Evolutionary conservation across 768 basidiomycete species (phyloP).

Genomic region (Calocybe cyanea): DNA sequence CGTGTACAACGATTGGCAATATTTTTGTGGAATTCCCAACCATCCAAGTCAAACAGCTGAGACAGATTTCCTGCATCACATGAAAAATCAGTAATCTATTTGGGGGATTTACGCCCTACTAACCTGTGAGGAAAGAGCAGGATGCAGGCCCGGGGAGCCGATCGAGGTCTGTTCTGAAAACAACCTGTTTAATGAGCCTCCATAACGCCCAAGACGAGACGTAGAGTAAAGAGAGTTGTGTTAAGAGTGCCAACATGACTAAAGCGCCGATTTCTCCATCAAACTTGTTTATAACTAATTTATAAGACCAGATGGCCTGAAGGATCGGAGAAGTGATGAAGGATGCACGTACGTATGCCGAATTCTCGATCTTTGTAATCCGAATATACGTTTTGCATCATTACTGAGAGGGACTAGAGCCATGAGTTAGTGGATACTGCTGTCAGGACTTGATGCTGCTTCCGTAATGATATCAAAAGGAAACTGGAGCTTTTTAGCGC

Average conservation of each 20-base stretch:
- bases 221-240: slow-evolving; percentile 5
- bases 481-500: no score
- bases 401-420: no score
- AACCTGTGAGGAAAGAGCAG: slow-evolving; percentile 27
- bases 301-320: no score
- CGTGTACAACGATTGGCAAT: slow-evolving; percentile 12
- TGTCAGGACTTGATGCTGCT: no score
- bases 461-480: no score
- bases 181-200: slow-evolving; percentile 11
- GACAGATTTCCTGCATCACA: slow-evolving; percentile 14
- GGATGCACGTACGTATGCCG: no score
- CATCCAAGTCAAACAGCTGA: slow-evolving; percentile 12
- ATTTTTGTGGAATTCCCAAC: slow-evolving; percentile 15
- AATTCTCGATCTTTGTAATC: no score
- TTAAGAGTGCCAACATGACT: slow-evolving; percentile 10
- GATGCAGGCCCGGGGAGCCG: slow-evolving; percentile 31
- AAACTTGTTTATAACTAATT: no score
- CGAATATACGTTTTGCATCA: no score
- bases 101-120: neutral
- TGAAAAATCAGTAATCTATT: neutral
- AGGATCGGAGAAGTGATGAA: no score
- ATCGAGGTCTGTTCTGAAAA: slow-evolving; percentile 23
- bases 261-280: no score
- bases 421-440: no score
- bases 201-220: slow-evolving; percentile 9